Conservation (phyloP, 164 flowering plant species). For the Vitis rotundifolia region DNA sequence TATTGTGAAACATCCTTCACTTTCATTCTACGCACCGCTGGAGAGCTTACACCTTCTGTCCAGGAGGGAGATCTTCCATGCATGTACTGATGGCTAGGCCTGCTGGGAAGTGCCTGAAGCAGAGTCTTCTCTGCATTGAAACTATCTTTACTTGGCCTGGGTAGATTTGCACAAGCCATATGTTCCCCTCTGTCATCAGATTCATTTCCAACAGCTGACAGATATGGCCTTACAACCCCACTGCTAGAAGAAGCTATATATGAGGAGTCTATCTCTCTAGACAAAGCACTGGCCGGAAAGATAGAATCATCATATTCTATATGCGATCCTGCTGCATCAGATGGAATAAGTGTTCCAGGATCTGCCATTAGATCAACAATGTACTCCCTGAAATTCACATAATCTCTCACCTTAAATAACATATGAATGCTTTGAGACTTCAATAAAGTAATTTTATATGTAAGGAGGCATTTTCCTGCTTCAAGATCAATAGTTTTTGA, state of each 20-base stretch:
- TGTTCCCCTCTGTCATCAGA: conserved; percentile 30
- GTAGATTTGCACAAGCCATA: conserved; percentile 11
- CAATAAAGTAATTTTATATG: background rate
- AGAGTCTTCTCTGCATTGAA: conserved; percentile 28
- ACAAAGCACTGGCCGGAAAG: conserved; percentile 42
- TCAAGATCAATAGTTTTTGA: background rate
- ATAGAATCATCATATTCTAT: conserved; percentile 51
- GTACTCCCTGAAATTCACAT: conserved; percentile 74
- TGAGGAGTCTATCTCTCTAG: conserved; percentile 49
- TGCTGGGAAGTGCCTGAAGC: conserved; percentile 30
- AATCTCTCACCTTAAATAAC: conserved; percentile 9
- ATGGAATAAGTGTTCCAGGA: conserved; percentile 96
- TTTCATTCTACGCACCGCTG: conserved; percentile 82
- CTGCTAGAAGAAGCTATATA: conserved; percentile 57
- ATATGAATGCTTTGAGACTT: background rate
- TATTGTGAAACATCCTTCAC: conserved; percentile 95
- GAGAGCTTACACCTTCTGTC: conserved; percentile 95
- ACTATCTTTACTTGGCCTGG: conserved; percentile 15
- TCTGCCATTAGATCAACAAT: conserved; percentile 96
- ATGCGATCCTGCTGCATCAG: conserved; percentile 72
- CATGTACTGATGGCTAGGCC: conserved; percentile 39
- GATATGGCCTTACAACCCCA: conserved; percentile 47
- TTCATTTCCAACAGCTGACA: conserved; percentile 27
- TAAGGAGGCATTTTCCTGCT: background rate
- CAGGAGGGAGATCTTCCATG: conserved; percentile 95